Evolutionary conservation across 75 land plant species (phyloP), one percentile per base, ranked within the genome.

Genomic region (Sequoiadendron giganteum): DNA sequence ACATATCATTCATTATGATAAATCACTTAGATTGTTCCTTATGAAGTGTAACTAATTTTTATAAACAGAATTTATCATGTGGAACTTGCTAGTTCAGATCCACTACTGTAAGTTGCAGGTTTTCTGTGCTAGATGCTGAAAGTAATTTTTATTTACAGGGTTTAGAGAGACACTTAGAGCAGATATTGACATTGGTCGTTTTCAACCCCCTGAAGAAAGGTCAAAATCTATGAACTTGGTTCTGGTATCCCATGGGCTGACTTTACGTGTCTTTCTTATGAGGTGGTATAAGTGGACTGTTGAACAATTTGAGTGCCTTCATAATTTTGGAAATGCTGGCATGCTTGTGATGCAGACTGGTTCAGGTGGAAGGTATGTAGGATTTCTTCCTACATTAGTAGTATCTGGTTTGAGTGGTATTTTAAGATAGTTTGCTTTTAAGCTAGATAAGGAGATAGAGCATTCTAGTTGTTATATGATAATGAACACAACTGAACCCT

Each of bases 221-320:
- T 91, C 91, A 38, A 93, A 93, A 49, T 91, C 92, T 88, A 91
- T 97, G 95, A 97, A 97, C 92, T 84, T 97, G 87, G 91, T 97
- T 15, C 87, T 97, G 14, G 99, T 97, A 10, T 97, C 99, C 49
- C 99, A 97, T 88, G 99, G 99, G 34, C 91, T 97, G 19, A 94
- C 99, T 10, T 84, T 97, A 85, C 90, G 99, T 16, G 95, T 95
- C 32, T 97, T 97, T 88, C 93, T 97, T 72, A 97, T 95, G 96
- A 91, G 99, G 47, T 97, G 99, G 99, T 97, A 95, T 89, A 97
- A 95, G 87, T 97, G 99, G 99, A 95, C 97, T 9, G 99, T 96
- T 61, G 93, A 94, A 86, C 99, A 96, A 85, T 97, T 96, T 90
- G 96, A 97, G 85, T 89, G 91, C 49, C 93, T 96, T 25, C 78